Percentiles rank a stretch among this genome's conserved stretches.
phyloP scores from a whole-genome alignment of 257 asterid genomes.

The Parsonsia alboflavescens region DNA sequence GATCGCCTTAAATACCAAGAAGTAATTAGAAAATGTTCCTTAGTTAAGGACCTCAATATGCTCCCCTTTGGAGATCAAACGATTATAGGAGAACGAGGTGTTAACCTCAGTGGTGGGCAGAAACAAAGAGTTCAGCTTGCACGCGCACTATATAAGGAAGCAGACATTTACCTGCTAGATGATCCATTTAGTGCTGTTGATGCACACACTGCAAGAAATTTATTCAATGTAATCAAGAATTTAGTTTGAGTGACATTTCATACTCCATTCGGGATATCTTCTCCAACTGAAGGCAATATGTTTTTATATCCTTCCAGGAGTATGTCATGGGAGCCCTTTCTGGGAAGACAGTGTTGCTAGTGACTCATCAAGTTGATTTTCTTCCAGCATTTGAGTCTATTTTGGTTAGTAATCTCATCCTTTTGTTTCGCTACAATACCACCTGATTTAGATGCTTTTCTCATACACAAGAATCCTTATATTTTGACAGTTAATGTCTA shows the following conservation, averaged over 20 bases:
- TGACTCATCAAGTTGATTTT: slow-evolving; percentile 46
- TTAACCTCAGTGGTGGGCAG: slow-evolving; percentile 47
- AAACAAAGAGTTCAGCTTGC: slow-evolving; percentile 45
- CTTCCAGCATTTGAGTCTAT: slow-evolving; percentile 37
- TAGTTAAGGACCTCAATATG: slow-evolving; percentile 34
- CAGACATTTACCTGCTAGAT: slow-evolving; percentile 35
- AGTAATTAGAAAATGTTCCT: slow-evolving; percentile 25
- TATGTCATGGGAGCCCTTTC: slow-evolving; percentile 33
- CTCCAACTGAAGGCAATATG: background rate
- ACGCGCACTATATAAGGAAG: slow-evolving; percentile 37
- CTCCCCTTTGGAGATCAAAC: slow-evolving; percentile 32
- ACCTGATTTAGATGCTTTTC: background rate
- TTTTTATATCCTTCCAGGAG: slow-evolving; percentile 17
- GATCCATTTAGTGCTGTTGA: slow-evolving; percentile 50
- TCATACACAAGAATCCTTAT: background rate
- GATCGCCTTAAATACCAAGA: slow-evolving; percentile 28
- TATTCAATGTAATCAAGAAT: slow-evolving; percentile 25
- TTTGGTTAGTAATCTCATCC: slow-evolving; percentile 26
- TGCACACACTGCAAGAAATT: slow-evolving; percentile 32
- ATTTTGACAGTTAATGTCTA: slow-evolving; percentile 60
- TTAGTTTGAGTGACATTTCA: background rate
- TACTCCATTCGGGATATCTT: background rate
- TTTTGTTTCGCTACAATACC: background rate
- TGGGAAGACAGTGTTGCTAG: slow-evolving; percentile 32
- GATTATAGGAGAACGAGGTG: slow-evolving; percentile 38